A percentile compares a stretch with the other conserved stretches of the same genome.
Evolutionary conservation across 768 basidiomycete species (phyloP).

Genomic region (Omphalotus guepiniiformis): DNA sequence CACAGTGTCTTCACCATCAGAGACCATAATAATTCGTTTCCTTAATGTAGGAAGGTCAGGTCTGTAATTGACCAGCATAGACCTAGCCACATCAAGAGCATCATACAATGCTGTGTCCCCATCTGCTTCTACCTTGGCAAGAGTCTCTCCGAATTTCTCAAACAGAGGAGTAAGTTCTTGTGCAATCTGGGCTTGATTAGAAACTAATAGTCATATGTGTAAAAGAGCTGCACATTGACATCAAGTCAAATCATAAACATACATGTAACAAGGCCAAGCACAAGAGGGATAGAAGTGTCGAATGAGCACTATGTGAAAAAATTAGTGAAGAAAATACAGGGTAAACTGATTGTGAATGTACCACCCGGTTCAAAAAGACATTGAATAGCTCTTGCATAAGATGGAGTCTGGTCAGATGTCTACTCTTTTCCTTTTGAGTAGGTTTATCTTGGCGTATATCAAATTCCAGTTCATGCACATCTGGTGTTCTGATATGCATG

Average conservation of each 20-base stretch:
- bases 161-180: conserved; percentile 24
- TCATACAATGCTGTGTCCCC: conserved; percentile 26
- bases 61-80: conserved; percentile 16
- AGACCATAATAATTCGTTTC: conserved; percentile 23
- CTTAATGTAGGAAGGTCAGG: conserved; percentile 21
- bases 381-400: conserved; percentile 24
- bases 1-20: conserved; percentile 25
- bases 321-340: not conserved
- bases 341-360: conserved; percentile 11
- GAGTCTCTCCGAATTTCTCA: conserved; percentile 20
- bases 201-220: conserved; percentile 14
- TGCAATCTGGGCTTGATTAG: conserved; percentile 14
- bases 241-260: not conserved
- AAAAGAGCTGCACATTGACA: not conserved
- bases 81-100: conserved; percentile 21
- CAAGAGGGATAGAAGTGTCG: conserved; percentile 22
- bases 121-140: conserved; percentile 14
- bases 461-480: not conserved
- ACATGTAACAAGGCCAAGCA: conserved; percentile 26
- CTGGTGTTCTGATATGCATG: too few relatives aligned
- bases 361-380: conserved; percentile 25
- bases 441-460: not conserved
- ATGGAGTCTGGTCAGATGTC: conserved; percentile 18
- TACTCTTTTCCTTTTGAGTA: conserved; percentile 12
- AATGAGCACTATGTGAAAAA: conserved; percentile 21